These are phyloP conservation scores for Pestalotiopsis sp. DNA, from an alignment of 2,329 filamentous ascomycete species.

Conservation along the genomic window DNA sequence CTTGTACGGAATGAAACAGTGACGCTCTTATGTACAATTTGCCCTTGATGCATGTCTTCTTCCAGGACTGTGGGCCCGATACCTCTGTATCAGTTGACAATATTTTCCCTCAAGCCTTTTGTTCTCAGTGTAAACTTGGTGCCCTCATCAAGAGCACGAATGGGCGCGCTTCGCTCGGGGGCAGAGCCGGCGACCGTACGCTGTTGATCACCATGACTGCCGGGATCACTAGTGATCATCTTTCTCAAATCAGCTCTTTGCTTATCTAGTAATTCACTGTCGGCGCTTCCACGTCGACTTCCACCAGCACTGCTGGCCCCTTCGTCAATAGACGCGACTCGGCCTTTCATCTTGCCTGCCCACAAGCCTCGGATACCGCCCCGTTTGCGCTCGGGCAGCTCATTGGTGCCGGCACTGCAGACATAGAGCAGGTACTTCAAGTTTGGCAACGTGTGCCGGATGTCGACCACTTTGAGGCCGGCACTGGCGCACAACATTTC, in stretches of 20 bases:
- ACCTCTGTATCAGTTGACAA: conserved; percentile 22
- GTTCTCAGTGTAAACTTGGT: conserved; percentile 55
- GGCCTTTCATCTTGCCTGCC: conserved; percentile 48
- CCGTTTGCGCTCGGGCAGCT: conserved; percentile 63
- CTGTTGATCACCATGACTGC: conserved; percentile 17
- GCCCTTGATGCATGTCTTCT: neutral
- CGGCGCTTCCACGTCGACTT: conserved; percentile 33
- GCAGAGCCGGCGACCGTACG: neutral
- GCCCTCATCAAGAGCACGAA: conserved; percentile 48
- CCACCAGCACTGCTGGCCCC: conserved; percentile 41
- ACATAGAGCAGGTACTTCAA: conserved; percentile 92
- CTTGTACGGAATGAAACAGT: neutral
- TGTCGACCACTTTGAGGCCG: conserved; percentile 81
- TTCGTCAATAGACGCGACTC: conserved; percentile 32
- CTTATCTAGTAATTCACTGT: conserved; percentile 35
- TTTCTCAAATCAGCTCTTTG: conserved; percentile 45
- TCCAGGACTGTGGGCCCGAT: neutral
- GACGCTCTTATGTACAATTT: neutral
- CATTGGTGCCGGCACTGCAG: conserved; percentile 74
- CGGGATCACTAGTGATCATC: conserved; percentile 33
- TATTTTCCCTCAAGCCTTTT: conserved; percentile 57
- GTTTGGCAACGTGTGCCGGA: conserved; percentile 90
- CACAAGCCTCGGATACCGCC: conserved; percentile 64
- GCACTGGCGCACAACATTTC: conserved; percentile 69
- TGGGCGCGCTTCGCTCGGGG: conserved; percentile 10